These are phyloP conservation scores for Lipomyces starkeyi DNA, from an alignment of 805 yeast genomes.

Conservation along the genomic window DNA sequence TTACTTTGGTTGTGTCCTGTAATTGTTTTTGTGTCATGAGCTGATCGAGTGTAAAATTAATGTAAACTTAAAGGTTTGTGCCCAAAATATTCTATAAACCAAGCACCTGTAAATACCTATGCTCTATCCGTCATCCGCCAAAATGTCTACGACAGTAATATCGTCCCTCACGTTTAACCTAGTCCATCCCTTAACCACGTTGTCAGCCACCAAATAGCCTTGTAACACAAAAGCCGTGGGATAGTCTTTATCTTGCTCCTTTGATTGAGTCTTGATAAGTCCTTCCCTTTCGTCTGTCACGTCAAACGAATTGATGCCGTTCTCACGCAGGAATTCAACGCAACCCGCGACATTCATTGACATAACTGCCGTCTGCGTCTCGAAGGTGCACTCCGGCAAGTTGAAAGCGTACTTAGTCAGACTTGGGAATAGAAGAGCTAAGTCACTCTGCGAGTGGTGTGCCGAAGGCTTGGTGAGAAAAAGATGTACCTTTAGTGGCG, in stretches of 20 bases:
- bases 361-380: constrained; percentile 36
- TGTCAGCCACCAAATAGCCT: constrained; percentile 28
- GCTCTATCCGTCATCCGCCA: constrained; percentile 14
- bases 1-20: too few relatives aligned
- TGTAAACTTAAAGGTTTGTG: too few relatives aligned
- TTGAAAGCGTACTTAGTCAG: constrained; percentile 32
- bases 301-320: constrained; percentile 20
- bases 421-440: constrained; percentile 37
- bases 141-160: constrained; percentile 30
- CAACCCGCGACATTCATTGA: constrained; percentile 34
- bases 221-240: constrained; percentile 6
- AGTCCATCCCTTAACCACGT: constrained; percentile 32
- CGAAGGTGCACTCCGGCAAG: constrained; percentile 31
- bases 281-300: constrained; percentile 21
- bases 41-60: too few relatives aligned
- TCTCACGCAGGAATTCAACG: constrained; percentile 31
- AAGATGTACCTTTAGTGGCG: constrained; percentile 18
- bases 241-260: constrained; percentile 13
- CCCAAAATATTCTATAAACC: neutral
- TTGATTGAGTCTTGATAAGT: constrained; percentile 23
- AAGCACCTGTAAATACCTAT: neutral
- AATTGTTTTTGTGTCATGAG: too few relatives aligned
- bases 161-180: constrained; percentile 28
- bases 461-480: constrained; percentile 34
- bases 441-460: constrained; percentile 40